A percentile compares a stretch with the other conserved stretches of the same genome.
phyloP scores from a whole-genome alignment of 2,329 filamentous ascomycete genomes.

The Colletotrichum siamense region DNA sequence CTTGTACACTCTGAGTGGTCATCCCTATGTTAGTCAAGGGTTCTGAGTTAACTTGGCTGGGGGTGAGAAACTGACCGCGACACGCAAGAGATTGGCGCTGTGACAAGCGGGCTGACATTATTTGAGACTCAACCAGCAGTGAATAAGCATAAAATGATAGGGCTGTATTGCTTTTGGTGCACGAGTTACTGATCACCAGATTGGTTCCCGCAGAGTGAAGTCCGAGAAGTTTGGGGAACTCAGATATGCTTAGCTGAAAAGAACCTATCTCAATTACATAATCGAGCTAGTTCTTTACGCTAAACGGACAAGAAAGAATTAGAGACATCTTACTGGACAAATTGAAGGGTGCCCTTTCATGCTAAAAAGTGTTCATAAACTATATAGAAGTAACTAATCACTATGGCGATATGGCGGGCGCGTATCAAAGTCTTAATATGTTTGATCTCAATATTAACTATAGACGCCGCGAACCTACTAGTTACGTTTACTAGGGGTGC shows the following conservation, averaged over 20 bases:
- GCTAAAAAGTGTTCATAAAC: too few species aligned
- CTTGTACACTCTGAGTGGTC: not conserved
- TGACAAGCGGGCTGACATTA: not conserved
- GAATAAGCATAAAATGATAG: fast-evolving
- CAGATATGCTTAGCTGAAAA: not conserved
- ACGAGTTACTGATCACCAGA: not conserved
- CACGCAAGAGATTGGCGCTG: not conserved
- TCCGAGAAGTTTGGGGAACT: not conserved
- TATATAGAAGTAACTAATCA: too few species aligned
- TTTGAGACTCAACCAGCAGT: not conserved
- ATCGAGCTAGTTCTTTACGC: not conserved
- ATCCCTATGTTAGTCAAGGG: fast-evolving
- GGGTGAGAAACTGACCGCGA: not conserved
- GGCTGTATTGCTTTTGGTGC: not conserved
- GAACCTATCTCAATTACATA: not conserved
- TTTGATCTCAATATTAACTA: too few species aligned
- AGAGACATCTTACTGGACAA: too few species aligned
- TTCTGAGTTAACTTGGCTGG: too few species aligned
- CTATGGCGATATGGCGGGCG: too few species aligned
- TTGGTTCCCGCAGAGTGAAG: not conserved
- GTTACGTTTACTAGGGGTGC: too few species aligned
- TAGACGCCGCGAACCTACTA: too few species aligned
- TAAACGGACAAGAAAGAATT: not conserved
- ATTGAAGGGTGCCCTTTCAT: too few species aligned
- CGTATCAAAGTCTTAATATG: too few species aligned